These are phyloP conservation scores for Xylariaceae sp. DNA, from an alignment of 2,329 filamentous ascomycete genomes.

Conservation along the genomic window DNA sequence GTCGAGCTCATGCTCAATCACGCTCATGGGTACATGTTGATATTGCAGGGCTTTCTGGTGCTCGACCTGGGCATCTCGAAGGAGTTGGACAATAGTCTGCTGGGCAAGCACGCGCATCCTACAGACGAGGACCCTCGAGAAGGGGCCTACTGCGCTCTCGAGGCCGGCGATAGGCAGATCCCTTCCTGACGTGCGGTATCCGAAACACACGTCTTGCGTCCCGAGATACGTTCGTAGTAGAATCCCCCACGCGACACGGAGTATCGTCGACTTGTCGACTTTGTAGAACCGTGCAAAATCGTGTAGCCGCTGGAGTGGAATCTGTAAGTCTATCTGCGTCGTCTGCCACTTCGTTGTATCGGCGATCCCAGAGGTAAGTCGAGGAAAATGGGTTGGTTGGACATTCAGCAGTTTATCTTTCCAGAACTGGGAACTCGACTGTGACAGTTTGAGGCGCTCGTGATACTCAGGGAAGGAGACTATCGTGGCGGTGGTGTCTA, in stretches of 20 bases:
- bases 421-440: slow-evolving; percentile 44
- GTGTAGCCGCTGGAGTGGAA: slow-evolving; percentile 38
- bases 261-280: slow-evolving; percentile 44
- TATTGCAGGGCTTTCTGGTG: slow-evolving; percentile 33
- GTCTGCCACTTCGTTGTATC: slow-evolving; percentile 32
- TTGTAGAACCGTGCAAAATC: slow-evolving; percentile 39
- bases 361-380: slow-evolving; percentile 28
- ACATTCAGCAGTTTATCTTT: slow-evolving; percentile 36
- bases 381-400: slow-evolving; percentile 44
- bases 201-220: slow-evolving; percentile 49
- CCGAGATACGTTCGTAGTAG: slow-evolving; percentile 52
- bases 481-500: slow-evolving; percentile 31
- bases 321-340: slow-evolving; percentile 37
- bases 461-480: slow-evolving; percentile 38
- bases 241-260: slow-evolving; percentile 57
- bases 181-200: slow-evolving; percentile 43
- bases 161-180: slow-evolving; percentile 40
- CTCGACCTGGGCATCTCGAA: slow-evolving; percentile 26
- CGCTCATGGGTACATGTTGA: slow-evolving; percentile 42
- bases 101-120: slow-evolving; percentile 20
- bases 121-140: slow-evolving; percentile 32
- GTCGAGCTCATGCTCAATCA: slow-evolving; percentile 43
- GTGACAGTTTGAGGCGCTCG: slow-evolving; percentile 33
- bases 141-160: slow-evolving; percentile 42
- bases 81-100: slow-evolving; percentile 25